These are phyloP conservation scores for Bipolaris cookei DNA, from an alignment of 2,329 filamentous ascomycete species.

Conservation along the genomic window DNA sequence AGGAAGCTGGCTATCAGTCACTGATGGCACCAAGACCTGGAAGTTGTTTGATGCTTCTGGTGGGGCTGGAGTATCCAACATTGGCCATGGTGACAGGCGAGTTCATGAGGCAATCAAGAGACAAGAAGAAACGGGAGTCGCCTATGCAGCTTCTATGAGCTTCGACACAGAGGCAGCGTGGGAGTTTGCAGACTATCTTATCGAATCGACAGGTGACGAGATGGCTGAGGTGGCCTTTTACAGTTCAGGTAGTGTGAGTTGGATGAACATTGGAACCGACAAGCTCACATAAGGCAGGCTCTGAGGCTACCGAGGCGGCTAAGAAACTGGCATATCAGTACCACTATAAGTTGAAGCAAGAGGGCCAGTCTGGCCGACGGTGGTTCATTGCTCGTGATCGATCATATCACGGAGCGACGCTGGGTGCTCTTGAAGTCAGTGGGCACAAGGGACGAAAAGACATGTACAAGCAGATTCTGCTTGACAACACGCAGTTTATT, in stretches of 20 bases:
- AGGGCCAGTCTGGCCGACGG: constrained; percentile 60
- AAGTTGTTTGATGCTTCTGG: constrained; percentile 74
- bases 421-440: constrained; percentile 70
- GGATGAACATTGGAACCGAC: too few relatives aligned
- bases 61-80: constrained; percentile 73
- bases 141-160: constrained; percentile 11
- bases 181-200: constrained; percentile 58
- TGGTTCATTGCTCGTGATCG: constrained; percentile 69
- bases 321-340: constrained; percentile 73
- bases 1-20: constrained; percentile 60
- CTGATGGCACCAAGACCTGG: constrained; percentile 51
- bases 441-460: constrained; percentile 66
- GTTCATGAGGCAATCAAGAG: constrained; percentile 65
- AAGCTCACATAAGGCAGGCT: constrained; percentile 39
- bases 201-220: constrained; percentile 58
- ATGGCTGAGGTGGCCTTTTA: constrained; percentile 64
- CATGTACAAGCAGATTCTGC: constrained; percentile 66
- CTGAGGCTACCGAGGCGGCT: constrained; percentile 72
- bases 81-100: constrained; percentile 70
- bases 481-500: constrained; percentile 64
- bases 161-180: constrained; percentile 63
- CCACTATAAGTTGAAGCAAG: constrained; percentile 60
- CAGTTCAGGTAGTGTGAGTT: constrained; percentile 59
- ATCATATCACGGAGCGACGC: constrained; percentile 74
- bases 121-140: constrained; percentile 61